Evolutionary conservation across 352 stramenopile genomes (phyloP).

Genomic region (Phytophthora megakarya): DNA sequence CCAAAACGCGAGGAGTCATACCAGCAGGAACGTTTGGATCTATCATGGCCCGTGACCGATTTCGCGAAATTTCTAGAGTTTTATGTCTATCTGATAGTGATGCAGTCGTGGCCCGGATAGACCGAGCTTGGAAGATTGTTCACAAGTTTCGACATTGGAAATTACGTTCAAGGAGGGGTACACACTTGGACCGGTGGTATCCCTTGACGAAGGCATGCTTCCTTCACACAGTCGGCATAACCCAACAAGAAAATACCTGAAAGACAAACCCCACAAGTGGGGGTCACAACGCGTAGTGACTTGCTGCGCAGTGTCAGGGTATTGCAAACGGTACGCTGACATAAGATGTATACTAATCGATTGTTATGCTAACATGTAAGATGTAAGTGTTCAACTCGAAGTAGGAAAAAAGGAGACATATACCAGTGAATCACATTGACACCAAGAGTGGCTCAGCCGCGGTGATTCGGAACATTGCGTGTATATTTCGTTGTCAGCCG

Average conservation of each 20-base stretch:
- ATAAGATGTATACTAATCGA: not conserved
- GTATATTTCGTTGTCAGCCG: not conserved
- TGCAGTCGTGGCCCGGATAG: not conserved
- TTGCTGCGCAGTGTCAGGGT: constrained; percentile 10
- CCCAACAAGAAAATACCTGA: constrained; percentile 4
- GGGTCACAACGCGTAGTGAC: constrained; percentile 9
- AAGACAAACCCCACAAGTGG: no score
- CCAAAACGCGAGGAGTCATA: not conserved
- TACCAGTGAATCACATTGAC: constrained; percentile 1
- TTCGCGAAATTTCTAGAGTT: not conserved
- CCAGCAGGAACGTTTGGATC: not conserved
- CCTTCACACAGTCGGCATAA: constrained; percentile 8
- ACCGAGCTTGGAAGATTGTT: not conserved
- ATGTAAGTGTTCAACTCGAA: constrained; percentile 6
- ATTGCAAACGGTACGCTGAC: constrained; percentile 16
- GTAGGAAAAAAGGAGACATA: constrained; percentile 1
- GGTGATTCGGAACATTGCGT: constrained; percentile 11
- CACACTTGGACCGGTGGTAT: not conserved
- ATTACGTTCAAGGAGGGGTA: constrained; percentile 16
- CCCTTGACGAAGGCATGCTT: constrained; percentile 20
- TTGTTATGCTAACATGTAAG: constrained; percentile 5
- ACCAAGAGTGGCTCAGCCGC: constrained; percentile 6
- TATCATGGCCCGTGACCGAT: not conserved
- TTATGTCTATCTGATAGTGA: not conserved
- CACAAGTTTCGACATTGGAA: not conserved